phyloP scores from a whole-genome alignment of 768 basidiomycete species.

The Heimioporus sp. region DNA sequence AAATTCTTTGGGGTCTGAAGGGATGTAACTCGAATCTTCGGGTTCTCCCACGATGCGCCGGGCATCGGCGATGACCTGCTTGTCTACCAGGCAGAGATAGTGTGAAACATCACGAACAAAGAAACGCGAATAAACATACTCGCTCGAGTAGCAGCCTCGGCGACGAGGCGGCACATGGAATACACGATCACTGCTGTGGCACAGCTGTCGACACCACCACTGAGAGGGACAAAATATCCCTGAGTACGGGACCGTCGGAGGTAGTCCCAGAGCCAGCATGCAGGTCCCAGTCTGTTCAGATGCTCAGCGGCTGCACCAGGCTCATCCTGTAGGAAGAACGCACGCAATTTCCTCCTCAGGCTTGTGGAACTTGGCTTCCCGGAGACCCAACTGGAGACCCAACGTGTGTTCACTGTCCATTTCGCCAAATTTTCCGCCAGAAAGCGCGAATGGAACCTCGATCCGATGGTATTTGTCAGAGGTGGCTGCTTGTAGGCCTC shows the following conservation, averaged over 20 bases:
- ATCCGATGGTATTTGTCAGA: slow-evolving; percentile 78
- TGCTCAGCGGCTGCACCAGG: not conserved
- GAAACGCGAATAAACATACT: slow-evolving; percentile 43
- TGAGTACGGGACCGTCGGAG: slow-evolving; percentile 89
- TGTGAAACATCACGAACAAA: not conserved
- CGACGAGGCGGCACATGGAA: slow-evolving; percentile 93
- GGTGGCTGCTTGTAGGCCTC: slow-evolving; percentile 86
- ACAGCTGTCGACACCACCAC: slow-evolving; percentile 96
- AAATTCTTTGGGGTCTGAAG: slow-evolving; percentile 86
- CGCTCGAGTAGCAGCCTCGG: slow-evolving; percentile 69
- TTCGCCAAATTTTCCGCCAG: slow-evolving; percentile 70
- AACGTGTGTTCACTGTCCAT: slow-evolving; percentile 50
- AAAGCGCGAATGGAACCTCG: slow-evolving; percentile 77
- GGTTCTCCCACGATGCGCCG: slow-evolving; percentile 85
- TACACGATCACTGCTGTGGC: slow-evolving; percentile 94
- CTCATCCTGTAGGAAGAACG: slow-evolving; percentile 23
- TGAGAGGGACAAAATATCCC: slow-evolving; percentile 94
- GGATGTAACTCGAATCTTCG: slow-evolving; percentile 77
- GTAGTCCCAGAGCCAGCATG: slow-evolving; percentile 99
- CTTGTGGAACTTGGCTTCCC: slow-evolving; percentile 55
- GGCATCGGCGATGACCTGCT: slow-evolving; percentile 88
- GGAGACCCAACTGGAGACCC: slow-evolving; percentile 46
- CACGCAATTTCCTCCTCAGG: slow-evolving; percentile 99
- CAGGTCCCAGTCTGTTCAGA: slow-evolving; percentile 77
- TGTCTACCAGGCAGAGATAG: slow-evolving; percentile 42